Conservation (phyloP, 208 protist species). For the Strigomonas culicis region DNA sequence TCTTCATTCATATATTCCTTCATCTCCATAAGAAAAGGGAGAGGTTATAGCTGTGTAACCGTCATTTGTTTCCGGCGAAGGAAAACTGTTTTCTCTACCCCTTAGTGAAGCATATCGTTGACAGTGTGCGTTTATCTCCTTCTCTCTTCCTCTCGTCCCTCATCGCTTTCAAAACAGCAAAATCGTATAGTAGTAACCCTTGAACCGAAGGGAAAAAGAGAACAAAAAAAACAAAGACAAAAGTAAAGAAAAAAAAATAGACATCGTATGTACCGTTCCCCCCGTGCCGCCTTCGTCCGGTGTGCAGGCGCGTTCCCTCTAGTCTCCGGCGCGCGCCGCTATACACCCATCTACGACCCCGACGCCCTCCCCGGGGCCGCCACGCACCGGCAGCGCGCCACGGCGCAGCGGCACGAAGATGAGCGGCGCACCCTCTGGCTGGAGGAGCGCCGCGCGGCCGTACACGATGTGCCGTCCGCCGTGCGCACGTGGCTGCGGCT, state of each 20-base stretch:
- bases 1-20: constrained; percentile 6
- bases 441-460: constrained; percentile 27
- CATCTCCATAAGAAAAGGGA: too few relatives aligned
- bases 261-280: background rate
- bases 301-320: background rate
- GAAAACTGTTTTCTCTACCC: too few relatives aligned
- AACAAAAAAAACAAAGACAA: too few relatives aligned
- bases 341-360: constrained; percentile 76
- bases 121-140: too few relatives aligned
- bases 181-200: too few relatives aligned
- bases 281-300: background rate
- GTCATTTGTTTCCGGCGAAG: too few relatives aligned
- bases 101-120: too few relatives aligned
- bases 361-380: constrained; percentile 35
- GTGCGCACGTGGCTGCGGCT: constrained; percentile 78
- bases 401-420: constrained; percentile 36
- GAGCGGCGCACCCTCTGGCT: constrained; percentile 65
- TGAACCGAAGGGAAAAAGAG: too few relatives aligned
- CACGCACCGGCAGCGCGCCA: constrained; percentile 18
- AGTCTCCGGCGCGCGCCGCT: constrained; percentile 25
- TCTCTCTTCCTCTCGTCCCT: too few relatives aligned
- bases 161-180: too few relatives aligned
- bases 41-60: too few relatives aligned
- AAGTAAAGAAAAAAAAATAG: background rate
- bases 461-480: constrained; percentile 29